A percentile compares a stretch with the other conserved stretches of the same genome.
Conservation (phyloP, 2,329 filamentous ascomycete genomes). For the Lecanosticta acicola region DNA sequence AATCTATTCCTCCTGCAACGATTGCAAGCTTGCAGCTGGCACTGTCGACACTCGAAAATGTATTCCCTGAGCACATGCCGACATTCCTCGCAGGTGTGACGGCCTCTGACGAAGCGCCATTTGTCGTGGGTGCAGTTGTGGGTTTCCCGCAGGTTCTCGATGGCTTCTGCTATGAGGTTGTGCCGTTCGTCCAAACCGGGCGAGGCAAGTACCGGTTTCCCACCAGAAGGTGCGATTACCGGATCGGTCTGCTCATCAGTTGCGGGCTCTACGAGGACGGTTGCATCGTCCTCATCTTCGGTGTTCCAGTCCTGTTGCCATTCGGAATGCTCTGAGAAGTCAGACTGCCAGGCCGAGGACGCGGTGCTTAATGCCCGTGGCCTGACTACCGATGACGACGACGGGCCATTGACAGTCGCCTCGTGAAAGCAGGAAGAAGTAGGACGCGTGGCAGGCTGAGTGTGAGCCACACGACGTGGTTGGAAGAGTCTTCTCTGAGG, state of each 20-base stretch:
- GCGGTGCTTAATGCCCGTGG: neutral
- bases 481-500: slow-evolving; percentile 12
- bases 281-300: too few relatives aligned
- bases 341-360: slow-evolving; percentile 3
- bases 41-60: slow-evolving; percentile 41
- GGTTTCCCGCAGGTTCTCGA: slow-evolving; percentile 33
- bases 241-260: too few relatives aligned
- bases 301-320: slow-evolving; percentile 16
- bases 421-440: neutral
- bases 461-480: slow-evolving; percentile 7
- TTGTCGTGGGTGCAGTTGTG: slow-evolving; percentile 39
- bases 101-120: slow-evolving; percentile 36
- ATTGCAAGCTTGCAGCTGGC: slow-evolving; percentile 43
- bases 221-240: too few relatives aligned
- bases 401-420: neutral
- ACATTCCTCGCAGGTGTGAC: slow-evolving; percentile 43
- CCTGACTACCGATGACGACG: neutral
- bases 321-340: slow-evolving; percentile 16
- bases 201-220: too few relatives aligned
- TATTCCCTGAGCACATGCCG: slow-evolving; percentile 35
- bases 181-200: too few relatives aligned
- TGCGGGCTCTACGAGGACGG: too few relatives aligned
- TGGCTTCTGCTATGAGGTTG: too few relatives aligned
- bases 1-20: slow-evolving; percentile 44
- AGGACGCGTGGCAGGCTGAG: slow-evolving; percentile 8